These are phyloP conservation scores for Colletotrichum lindemuthianum DNA, from an alignment of 2,329 filamentous ascomycete genomes.

Conservation along the genomic window DNA sequence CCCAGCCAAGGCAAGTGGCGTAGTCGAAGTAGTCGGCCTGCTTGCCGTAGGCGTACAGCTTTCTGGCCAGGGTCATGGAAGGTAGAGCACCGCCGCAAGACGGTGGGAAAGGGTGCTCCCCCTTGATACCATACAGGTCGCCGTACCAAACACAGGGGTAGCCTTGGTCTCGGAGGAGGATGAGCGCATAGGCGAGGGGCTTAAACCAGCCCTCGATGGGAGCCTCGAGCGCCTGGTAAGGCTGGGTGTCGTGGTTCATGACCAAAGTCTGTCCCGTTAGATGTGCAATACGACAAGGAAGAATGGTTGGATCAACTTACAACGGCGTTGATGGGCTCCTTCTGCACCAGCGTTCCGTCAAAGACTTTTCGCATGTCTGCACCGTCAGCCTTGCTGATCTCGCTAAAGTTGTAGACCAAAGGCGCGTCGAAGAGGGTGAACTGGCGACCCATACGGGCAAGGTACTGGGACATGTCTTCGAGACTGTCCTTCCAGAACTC, in stretches of 20 bases:
- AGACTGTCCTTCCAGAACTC: slow-evolving; percentile 53
- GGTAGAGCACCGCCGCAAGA: slow-evolving; percentile 65
- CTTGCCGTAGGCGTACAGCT: slow-evolving; percentile 73
- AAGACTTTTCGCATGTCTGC: slow-evolving; percentile 74
- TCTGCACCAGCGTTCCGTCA: slow-evolving; percentile 65
- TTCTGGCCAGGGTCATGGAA: slow-evolving; percentile 68
- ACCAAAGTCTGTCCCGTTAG: slow-evolving; percentile 64
- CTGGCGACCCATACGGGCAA: slow-evolving; percentile 61
- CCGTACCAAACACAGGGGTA: slow-evolving; percentile 78
- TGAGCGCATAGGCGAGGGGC: slow-evolving; percentile 76
- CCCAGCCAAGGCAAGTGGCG: slow-evolving; percentile 71
- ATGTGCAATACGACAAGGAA: neutral
- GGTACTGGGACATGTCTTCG: slow-evolving; percentile 45
- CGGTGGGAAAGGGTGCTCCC: slow-evolving; percentile 57
- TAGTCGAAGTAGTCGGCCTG: slow-evolving; percentile 73
- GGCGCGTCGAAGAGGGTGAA: slow-evolving; percentile 74
- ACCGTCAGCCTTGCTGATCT: slow-evolving; percentile 63
- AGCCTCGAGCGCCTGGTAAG: slow-evolving; percentile 55
- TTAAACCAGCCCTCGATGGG: slow-evolving; percentile 75
- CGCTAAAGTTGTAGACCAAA: slow-evolving; percentile 74
- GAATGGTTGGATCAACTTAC: slow-evolving; percentile 33
- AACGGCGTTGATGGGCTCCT: slow-evolving; percentile 48
- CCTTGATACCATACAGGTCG: slow-evolving; percentile 72
- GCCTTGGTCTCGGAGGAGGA: slow-evolving; percentile 71
- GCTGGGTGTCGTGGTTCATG: slow-evolving; percentile 75